phyloP scores from a whole-genome alignment of 2,329 filamentous ascomycete species.

The Cladosporium sp. region DNA sequence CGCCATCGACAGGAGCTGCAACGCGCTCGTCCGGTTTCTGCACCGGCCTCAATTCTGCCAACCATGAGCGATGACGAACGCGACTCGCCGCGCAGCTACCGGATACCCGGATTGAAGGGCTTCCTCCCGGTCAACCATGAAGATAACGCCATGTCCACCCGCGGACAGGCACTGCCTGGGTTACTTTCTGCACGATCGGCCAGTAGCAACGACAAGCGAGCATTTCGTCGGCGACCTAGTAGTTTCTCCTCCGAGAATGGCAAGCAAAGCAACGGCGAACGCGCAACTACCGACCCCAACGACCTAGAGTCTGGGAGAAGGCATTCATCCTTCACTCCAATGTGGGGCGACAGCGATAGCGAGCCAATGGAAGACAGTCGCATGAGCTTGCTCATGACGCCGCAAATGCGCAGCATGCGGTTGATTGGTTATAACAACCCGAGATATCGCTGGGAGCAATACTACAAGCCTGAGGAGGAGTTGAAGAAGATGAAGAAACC shows the following conservation, averaged over 20 bases:
- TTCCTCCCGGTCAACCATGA: slow-evolving; percentile 36
- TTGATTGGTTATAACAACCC: slow-evolving; percentile 86
- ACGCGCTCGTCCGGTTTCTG: no score
- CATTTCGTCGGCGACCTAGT: slow-evolving; percentile 1
- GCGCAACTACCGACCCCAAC: background rate
- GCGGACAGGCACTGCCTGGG: slow-evolving; percentile 39
- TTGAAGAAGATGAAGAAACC: slow-evolving; percentile 64
- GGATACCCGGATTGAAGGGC: slow-evolving; percentile 23
- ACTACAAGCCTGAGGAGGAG: slow-evolving; percentile 76
- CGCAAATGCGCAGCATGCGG: slow-evolving; percentile 73
- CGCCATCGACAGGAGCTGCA: no score
- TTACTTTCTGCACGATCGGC: slow-evolving; percentile 17
- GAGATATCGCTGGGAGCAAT: slow-evolving; percentile 75
- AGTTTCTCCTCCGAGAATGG: slow-evolving; percentile 10
- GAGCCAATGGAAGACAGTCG: slow-evolving; percentile 24
- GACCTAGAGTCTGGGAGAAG: slow-evolving; percentile 5
- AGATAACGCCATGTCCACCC: slow-evolving; percentile 36
- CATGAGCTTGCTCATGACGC: slow-evolving; percentile 44
- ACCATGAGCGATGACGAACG: slow-evolving; percentile 1
- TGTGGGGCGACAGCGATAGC: slow-evolving; percentile 11
- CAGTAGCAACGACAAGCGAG: slow-evolving; percentile 1
- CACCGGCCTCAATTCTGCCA: background rate
- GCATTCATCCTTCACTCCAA: slow-evolving; percentile 5
- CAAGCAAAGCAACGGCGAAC: slow-evolving; percentile 3
- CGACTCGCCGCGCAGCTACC: slow-evolving; percentile 16